Evolutionary conservation across 768 basidiomycete species (phyloP).

Genomic region (Amanita phalloides): DNA sequence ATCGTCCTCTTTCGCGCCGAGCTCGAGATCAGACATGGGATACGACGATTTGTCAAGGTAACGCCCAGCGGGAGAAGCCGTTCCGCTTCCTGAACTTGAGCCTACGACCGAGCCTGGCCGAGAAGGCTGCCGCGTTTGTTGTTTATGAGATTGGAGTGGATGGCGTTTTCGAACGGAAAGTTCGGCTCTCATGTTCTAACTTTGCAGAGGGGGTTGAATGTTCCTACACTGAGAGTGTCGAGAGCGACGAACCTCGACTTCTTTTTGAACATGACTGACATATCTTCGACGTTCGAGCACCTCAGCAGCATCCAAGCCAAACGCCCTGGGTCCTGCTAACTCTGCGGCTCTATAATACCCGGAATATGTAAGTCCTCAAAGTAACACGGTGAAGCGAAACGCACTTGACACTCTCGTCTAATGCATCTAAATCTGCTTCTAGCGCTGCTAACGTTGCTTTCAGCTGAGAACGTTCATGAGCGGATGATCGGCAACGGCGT

Average conservation of each 20-base stretch:
- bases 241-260: slow-evolving; percentile 60
- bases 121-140: background rate
- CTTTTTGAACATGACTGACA: slow-evolving; percentile 59
- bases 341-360: slow-evolving; percentile 65
- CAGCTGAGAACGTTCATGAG: slow-evolving; percentile 31
- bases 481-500: background rate
- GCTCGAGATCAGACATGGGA: background rate
- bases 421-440: slow-evolving; percentile 81
- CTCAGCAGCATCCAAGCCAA: slow-evolving; percentile 73
- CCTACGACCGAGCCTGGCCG: background rate
- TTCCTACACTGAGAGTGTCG: background rate
- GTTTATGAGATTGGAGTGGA: background rate
- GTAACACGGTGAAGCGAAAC: slow-evolving; percentile 10
- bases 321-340: slow-evolving; percentile 70
- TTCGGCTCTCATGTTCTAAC: slow-evolving; percentile 70
- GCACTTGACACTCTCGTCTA: slow-evolving; percentile 91
- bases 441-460: slow-evolving; percentile 67
- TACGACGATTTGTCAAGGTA: background rate
- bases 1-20: slow-evolving; percentile 30
- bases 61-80: background rate
- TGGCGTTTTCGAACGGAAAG: slow-evolving; percentile 20
- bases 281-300: slow-evolving; percentile 69
- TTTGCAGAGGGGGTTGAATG: slow-evolving; percentile 15
- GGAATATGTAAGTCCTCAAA: slow-evolving; percentile 2
- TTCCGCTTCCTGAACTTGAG: background rate